phyloP scores from a whole-genome alignment of 1,284 basidiomycete species.

The Prillingera fragicola region DNA sequence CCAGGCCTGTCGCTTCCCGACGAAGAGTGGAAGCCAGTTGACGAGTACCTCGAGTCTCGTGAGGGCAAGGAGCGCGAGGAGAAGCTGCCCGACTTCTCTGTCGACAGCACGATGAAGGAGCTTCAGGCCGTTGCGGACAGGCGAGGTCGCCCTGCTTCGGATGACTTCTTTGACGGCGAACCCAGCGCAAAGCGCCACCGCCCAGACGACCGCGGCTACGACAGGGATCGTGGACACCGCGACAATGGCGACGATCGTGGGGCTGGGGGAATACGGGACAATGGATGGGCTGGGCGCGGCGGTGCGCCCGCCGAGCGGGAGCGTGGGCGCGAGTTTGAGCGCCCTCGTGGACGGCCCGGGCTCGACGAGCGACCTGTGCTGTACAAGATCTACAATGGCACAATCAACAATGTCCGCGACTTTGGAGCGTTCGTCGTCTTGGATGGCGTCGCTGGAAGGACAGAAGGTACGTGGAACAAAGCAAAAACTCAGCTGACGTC shows the following conservation, averaged over 20 bases:
- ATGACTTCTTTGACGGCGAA: constrained; percentile 49
- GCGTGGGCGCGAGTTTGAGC: constrained; percentile 14
- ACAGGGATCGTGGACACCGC: constrained; percentile 5
- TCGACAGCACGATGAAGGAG: constrained; percentile 83
- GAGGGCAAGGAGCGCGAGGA: constrained; percentile 55
- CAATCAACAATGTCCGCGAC: constrained; percentile 79
- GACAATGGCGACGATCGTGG: constrained; percentile 51
- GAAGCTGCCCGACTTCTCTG: constrained; percentile 40
- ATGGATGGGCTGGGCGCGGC: constrained; percentile 23
- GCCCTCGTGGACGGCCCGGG: constrained; percentile 33
- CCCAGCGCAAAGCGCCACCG: constrained; percentile 58
- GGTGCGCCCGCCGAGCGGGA: constrained; percentile 21
- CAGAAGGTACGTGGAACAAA: constrained; percentile 68
- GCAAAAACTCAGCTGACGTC: constrained; percentile 2
- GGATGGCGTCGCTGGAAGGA: constrained; percentile 77
- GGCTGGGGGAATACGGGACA: constrained; percentile 18
- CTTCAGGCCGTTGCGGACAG: constrained; percentile 62
- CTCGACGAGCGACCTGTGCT: constrained; percentile 79
- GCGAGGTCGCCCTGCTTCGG: constrained; percentile 48
- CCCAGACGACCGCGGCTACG: constrained; percentile 51
- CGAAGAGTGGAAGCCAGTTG: constrained; percentile 54
- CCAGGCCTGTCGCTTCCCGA: constrained; percentile 86
- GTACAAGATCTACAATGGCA: constrained; percentile 92
- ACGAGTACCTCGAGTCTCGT: constrained; percentile 51
- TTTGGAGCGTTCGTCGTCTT: constrained; percentile 91